Evolutionary conservation across 192 early-diverging fungal genomes (phyloP).

Genomic region (Podila clonocystis): DNA sequence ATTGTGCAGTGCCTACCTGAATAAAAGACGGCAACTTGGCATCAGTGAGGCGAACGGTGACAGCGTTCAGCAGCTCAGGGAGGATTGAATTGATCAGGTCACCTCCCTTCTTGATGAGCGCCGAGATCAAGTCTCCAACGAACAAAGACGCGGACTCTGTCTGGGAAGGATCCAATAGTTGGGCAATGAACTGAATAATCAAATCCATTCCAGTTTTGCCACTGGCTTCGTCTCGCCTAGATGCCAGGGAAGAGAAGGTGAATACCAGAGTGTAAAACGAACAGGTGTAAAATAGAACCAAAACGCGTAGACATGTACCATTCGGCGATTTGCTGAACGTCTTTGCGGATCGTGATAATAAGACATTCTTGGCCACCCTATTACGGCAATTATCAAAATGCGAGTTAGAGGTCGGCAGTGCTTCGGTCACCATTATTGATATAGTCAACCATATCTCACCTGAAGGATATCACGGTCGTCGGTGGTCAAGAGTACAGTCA

Average conservation of each 20-base stretch:
- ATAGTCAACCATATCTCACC: constrained; percentile 19
- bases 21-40: constrained; percentile 83
- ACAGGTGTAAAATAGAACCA: no score
- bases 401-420: background rate
- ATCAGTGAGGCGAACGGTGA: constrained; percentile 70
- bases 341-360: constrained; percentile 79
- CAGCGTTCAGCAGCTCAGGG: constrained; percentile 81
- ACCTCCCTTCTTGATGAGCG: constrained; percentile 81
- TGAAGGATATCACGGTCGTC: constrained; percentile 85
- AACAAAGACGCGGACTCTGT: constrained; percentile 84
- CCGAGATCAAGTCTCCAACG: constrained; percentile 87
- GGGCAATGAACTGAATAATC: constrained; percentile 82
- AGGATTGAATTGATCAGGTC: constrained; percentile 67
- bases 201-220: constrained; percentile 76
- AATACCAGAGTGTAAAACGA: no score
- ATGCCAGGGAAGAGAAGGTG: background rate
- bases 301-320: constrained; percentile 61
- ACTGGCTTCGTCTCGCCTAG: constrained; percentile 39
- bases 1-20: constrained; percentile 56
- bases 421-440: background rate
- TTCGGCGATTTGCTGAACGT: constrained; percentile 71
- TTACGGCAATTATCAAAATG: background rate
- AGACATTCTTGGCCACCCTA: constrained; percentile 85
- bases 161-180: constrained; percentile 74
- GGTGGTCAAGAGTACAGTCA: constrained; percentile 70